These are phyloP conservation scores for Trichophyton benhamiae DNA, from an alignment of 2,329 filamentous ascomycete species.

Conservation along the genomic window DNA sequence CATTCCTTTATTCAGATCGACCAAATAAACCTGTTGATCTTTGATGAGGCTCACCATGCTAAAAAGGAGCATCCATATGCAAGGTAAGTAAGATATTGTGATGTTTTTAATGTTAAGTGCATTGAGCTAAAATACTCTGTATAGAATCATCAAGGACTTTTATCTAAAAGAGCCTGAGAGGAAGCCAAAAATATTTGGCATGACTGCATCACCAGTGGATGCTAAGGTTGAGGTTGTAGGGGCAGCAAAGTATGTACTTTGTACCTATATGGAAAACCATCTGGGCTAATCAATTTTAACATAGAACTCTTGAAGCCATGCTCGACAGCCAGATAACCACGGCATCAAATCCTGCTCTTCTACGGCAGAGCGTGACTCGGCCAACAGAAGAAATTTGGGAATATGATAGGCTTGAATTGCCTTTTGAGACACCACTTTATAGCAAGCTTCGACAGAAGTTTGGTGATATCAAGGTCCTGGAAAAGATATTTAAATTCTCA, in stretches of 20 bases:
- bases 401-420: conserved; percentile 42
- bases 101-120: not conserved
- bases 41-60: conserved; percentile 92
- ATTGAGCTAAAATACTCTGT: not conserved
- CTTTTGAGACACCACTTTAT: conserved; percentile 55
- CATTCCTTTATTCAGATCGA: conserved; percentile 69
- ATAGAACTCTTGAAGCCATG: conserved; percentile 57
- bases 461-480: conserved; percentile 41
- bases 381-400: conserved; percentile 48
- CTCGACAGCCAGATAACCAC: conserved; percentile 78
- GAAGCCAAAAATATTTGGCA: conserved; percentile 74
- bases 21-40: conserved; percentile 78
- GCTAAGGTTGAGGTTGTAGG: conserved; percentile 59
- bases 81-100: conserved; percentile 34
- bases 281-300: conserved; percentile 6
- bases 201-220: conserved; percentile 94
- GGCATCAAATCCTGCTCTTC: conserved; percentile 46
- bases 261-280: not conserved
- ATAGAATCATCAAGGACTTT: conserved; percentile 71
- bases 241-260: conserved; percentile 43
- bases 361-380: conserved; percentile 47
- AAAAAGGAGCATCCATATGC: conserved; percentile 92
- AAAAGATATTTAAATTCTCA: conserved; percentile 48
- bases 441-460: conserved; percentile 42
- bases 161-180: conserved; percentile 46